phyloP scores from a whole-genome alignment of 2,329 filamentous ascomycete species.

The Diaporthe eres region DNA sequence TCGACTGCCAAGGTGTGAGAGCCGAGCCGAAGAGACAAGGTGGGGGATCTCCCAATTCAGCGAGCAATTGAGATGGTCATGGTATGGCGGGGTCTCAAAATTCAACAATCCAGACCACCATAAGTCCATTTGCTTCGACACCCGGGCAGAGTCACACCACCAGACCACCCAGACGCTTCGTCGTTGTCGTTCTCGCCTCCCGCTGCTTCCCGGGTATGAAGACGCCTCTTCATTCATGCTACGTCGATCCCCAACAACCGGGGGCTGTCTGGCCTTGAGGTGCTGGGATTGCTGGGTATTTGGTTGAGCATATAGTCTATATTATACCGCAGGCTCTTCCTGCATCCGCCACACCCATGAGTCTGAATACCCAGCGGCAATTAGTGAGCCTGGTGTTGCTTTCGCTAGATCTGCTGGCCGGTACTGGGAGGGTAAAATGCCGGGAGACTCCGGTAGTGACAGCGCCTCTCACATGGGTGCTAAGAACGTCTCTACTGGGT shows the following conservation, averaged over 20 bases:
- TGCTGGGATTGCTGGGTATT: background rate
- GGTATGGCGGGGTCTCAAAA: conserved; percentile 35
- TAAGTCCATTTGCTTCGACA: conserved; percentile 15
- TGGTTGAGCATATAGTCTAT: background rate
- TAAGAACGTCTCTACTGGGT: no score
- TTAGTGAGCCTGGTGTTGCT: background rate
- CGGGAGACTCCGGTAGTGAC: background rate
- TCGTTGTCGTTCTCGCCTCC: conserved; percentile 1
- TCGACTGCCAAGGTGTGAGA: conserved; percentile 4
- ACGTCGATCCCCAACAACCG: conserved; percentile 10
- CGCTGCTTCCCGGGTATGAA: background rate
- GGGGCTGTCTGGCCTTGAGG: background rate
- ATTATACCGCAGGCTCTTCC: background rate
- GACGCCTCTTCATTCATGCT: background rate
- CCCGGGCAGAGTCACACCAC: conserved; percentile 20
- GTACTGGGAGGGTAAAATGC: background rate
- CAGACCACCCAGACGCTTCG: background rate
- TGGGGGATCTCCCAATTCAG: conserved; percentile 24
- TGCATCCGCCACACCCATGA: background rate
- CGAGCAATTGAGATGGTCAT: conserved; percentile 37
- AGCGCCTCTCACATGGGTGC: background rate
- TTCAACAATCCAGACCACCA: conserved; percentile 9
- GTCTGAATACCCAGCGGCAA: background rate
- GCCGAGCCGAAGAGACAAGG: conserved; percentile 33
- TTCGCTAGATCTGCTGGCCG: conserved; percentile 16